phyloP scores from a whole-genome alignment of 345 rosid species.

The Aurinia saxatilis region DNA sequence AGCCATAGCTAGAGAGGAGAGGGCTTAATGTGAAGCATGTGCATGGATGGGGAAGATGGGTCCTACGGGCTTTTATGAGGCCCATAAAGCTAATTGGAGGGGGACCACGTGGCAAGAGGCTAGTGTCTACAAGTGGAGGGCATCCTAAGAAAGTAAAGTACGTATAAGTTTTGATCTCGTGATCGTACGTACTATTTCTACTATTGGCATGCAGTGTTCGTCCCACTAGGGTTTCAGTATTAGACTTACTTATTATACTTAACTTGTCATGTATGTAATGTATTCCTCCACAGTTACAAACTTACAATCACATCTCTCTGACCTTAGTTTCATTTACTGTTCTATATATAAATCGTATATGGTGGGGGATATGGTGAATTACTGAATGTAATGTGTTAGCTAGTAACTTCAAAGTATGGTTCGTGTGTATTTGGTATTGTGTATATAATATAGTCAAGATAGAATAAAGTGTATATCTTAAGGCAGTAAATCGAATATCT shows the following conservation, averaged over 20 bases:
- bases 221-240: slow-evolving; percentile 26
- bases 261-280: slow-evolving; percentile 15
- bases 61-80: slow-evolving; percentile 21
- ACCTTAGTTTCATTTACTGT: not conserved
- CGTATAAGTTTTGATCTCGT: slow-evolving; percentile 30
- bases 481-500: slow-evolving; percentile 13
- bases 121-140: slow-evolving; percentile 27
- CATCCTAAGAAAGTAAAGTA: slow-evolving; percentile 28
- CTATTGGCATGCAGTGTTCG: slow-evolving; percentile 33
- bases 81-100: slow-evolving; percentile 23
- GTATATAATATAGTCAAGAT: not conserved
- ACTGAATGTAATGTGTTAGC: not conserved
- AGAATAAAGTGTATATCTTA: slow-evolving; percentile 9
- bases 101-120: slow-evolving; percentile 30
- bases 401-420: not conserved
- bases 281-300: slow-evolving; percentile 10
- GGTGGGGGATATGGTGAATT: slow-evolving; percentile 7
- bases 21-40: slow-evolving; percentile 32
- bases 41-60: slow-evolving; percentile 23
- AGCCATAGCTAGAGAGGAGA: not conserved
- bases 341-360: not conserved
- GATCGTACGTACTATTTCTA: slow-evolving; percentile 32
- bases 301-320: slow-evolving; percentile 11
- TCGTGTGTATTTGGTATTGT: not conserved
- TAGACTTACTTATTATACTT: slow-evolving; percentile 22